A percentile compares a stretch with the other conserved stretches of the same genome.
Conservation (phyloP, 148 eudicot species). For the Simmondsia chinensis region DNA sequence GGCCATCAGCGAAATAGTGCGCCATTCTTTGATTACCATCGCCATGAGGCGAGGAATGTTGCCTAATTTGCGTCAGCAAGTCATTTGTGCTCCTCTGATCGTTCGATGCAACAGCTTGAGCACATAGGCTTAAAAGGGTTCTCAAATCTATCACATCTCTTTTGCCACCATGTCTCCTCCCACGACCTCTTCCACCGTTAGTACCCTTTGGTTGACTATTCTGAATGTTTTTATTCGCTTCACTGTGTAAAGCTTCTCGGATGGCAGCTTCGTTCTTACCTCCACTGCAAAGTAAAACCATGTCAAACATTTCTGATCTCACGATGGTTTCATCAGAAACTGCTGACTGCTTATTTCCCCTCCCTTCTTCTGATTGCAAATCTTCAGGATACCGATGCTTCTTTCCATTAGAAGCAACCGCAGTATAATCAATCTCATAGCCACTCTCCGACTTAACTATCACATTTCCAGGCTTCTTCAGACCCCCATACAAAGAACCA, state of each 20-base stretch:
- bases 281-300: slow-evolving; percentile 49
- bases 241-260: slow-evolving; percentile 42
- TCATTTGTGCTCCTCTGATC: slow-evolving; percentile 58
- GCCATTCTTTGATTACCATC: slow-evolving; percentile 84
- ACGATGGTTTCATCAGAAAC: slow-evolving; percentile 36
- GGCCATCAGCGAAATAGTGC: slow-evolving; percentile 71
- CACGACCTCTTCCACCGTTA: slow-evolving; percentile 39
- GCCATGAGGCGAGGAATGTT: slow-evolving; percentile 51
- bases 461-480: slow-evolving; percentile 1
- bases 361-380: slow-evolving; percentile 27
- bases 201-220: slow-evolving; percentile 26
- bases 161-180: slow-evolving; percentile 33
- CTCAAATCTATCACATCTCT: slow-evolving; percentile 52
- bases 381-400: slow-evolving; percentile 38
- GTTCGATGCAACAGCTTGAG: slow-evolving; percentile 57
- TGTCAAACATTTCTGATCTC: slow-evolving; percentile 73
- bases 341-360: slow-evolving; percentile 63
- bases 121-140: slow-evolving; percentile 60
- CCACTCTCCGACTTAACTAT: slow-evolving; percentile 17
- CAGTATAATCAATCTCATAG: neutral
- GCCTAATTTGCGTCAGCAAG: slow-evolving; percentile 48
- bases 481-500: slow-evolving; percentile 14
- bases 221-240: slow-evolving; percentile 28
- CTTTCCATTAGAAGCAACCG: slow-evolving; percentile 26
- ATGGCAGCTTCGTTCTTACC: slow-evolving; percentile 60